A percentile compares a stretch with the other conserved stretches of the same genome.
Evolutionary conservation across 495 filamentous ascomycete genomes (phyloP).

Genomic region (Penicillium verhagenii): DNA sequence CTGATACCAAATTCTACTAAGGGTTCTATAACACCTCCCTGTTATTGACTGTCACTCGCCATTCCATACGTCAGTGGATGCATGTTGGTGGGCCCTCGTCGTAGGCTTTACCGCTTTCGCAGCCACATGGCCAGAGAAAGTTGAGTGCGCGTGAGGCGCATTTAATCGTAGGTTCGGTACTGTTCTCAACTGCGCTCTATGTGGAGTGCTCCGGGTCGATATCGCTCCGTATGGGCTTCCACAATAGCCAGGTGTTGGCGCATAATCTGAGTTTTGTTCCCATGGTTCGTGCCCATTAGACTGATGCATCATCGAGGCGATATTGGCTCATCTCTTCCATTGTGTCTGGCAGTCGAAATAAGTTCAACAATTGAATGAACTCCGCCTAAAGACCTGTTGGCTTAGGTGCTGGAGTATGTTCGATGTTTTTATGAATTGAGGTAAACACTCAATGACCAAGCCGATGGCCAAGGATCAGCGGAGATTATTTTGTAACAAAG

Average conservation of each 20-base stretch:
- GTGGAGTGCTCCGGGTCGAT: neutral
- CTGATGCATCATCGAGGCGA: conserved; percentile 4
- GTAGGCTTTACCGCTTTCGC: conserved; percentile 24
- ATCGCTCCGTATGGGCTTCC: neutral
- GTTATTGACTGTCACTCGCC: conserved; percentile 31
- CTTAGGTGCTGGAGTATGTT: no score
- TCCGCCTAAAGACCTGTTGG: no score
- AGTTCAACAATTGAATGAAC: no score
- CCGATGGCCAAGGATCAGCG: no score
- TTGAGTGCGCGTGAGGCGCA: neutral
- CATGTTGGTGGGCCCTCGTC: conserved; percentile 29
- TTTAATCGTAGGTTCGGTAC: conserved; percentile 1
- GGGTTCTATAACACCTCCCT: conserved; percentile 25
- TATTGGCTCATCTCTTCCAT: conserved; percentile 8
- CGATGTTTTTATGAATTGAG: no score
- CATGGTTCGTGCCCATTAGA: neutral
- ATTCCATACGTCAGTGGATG: conserved; percentile 39
- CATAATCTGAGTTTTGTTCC: conserved; percentile 14
- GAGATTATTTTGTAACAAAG: no score
- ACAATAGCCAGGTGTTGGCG: conserved; percentile 10
- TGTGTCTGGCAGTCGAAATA: no score
- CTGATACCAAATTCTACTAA: conserved; percentile 24
- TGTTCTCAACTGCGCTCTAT: conserved; percentile 1
- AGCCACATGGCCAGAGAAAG: conserved; percentile 10
- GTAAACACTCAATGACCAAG: no score